Evolutionary conservation across 2,329 filamentous ascomycete genomes (phyloP).

Genomic region (Trichoderma endophyticum): DNA sequence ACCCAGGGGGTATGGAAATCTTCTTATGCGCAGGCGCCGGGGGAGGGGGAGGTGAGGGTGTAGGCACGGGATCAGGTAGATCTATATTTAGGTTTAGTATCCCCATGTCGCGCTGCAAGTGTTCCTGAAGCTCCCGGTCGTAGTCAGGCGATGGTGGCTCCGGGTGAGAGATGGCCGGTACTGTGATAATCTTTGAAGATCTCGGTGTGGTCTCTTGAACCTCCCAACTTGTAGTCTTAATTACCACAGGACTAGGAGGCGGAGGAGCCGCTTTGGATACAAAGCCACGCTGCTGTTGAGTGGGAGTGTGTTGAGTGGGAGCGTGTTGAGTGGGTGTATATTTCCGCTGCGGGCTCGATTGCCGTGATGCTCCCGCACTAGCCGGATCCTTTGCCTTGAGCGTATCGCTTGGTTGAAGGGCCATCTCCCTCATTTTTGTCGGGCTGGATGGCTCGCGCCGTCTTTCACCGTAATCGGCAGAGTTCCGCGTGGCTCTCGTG

Average conservation of each 20-base stretch:
- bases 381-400: conserved; percentile 50
- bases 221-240: conserved; percentile 32
- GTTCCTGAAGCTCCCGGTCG: conserved; percentile 58
- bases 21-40: conserved; percentile 10
- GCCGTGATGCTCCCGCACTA: conserved; percentile 48
- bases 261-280: conserved; percentile 59
- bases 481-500: conserved; percentile 56
- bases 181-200: conserved; percentile 32
- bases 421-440: conserved; percentile 48
- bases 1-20: conserved; percentile 24
- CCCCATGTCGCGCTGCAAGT: conserved; percentile 61
- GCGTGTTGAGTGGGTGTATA: conserved; percentile 38
- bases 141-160: conserved; percentile 55
- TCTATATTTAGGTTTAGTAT: conserved; percentile 47
- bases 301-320: not conserved
- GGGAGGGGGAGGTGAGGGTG: conserved; percentile 1
- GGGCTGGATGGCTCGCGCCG: conserved; percentile 48
- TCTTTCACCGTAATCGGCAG: conserved; percentile 51
- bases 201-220: conserved; percentile 45
- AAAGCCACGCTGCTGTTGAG: conserved; percentile 23
- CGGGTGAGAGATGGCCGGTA: conserved; percentile 43
- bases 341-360: conserved; percentile 59
- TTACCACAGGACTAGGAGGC: conserved; percentile 40
- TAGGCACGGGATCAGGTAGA: conserved; percentile 13
- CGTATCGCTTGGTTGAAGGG: conserved; percentile 48